Evolutionary conservation across 2,329 filamentous ascomycete genomes (phyloP).

Genomic region (Ascocoryne sarcoides): DNA sequence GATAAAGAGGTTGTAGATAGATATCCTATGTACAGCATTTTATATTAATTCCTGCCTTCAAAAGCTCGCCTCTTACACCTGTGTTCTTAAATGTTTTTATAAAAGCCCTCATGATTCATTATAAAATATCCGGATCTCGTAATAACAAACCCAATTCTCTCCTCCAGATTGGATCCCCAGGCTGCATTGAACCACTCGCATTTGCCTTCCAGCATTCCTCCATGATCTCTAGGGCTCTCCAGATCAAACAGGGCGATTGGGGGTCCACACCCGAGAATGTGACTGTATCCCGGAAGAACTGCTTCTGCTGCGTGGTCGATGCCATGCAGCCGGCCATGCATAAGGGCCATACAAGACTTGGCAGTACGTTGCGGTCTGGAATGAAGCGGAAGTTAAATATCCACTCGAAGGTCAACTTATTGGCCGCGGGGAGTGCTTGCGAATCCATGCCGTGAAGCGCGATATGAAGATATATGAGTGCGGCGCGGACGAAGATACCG

Average conservation of each 20-base stretch:
- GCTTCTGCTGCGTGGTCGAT: not conserved
- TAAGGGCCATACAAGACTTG: not conserved
- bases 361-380: not conserved
- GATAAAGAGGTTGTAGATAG: no score
- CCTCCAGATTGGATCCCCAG: no score
- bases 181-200: no score
- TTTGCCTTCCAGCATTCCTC: slow-evolving; percentile 1
- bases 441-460: slow-evolving; percentile 18
- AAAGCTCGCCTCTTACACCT: no score
- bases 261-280: not conserved
- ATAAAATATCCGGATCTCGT: no score
- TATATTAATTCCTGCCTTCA: no score
- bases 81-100: no score
- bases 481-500: slow-evolving; percentile 7
- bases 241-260: not conserved
- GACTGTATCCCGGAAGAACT: not conserved
- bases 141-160: no score
- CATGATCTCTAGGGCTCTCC: not conserved
- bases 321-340: slow-evolving; percentile 1
- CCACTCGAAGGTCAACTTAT: slow-evolving; percentile 8
- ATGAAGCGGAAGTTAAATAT: not conserved
- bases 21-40: no score
- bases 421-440: no score
- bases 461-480: slow-evolving; percentile 14
- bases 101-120: no score